Conservation (phyloP, 192 early-diverging fungal genomes). For the Coemansia sp. region DNA sequence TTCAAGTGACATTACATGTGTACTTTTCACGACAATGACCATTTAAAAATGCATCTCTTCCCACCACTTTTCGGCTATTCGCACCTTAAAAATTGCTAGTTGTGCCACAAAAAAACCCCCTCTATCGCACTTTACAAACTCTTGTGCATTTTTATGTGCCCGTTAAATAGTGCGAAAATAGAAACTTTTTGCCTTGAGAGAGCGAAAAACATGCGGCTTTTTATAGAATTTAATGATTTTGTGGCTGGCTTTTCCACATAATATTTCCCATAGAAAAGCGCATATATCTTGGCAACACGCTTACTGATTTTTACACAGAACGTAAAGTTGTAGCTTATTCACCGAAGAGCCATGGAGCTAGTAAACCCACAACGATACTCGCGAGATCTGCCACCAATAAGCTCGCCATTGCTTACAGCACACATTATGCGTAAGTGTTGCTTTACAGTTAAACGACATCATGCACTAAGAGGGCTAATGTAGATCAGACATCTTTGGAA, state of each 20-base stretch:
- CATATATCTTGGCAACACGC: not conserved
- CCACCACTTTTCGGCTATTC: no score
- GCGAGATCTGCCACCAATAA: conserved; percentile 42
- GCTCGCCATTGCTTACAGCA: conserved; percentile 24
- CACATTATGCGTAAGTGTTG: conserved; percentile 31
- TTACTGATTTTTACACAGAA: not conserved
- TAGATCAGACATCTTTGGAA: conserved; percentile 31
- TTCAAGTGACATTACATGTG: no score
- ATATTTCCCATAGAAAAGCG: conserved; percentile 4
- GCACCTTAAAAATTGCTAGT: no score
- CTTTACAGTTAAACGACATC: not conserved
- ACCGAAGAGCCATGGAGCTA: conserved; percentile 35
- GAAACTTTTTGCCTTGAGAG: no score
- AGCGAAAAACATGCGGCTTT: not conserved
- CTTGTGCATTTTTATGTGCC: no score
- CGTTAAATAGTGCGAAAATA: no score
- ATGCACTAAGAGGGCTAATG: not conserved
- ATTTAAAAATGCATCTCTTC: no score
- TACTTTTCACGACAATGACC: no score
- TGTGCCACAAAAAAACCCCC: no score
- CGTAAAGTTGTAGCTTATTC: conserved; percentile 38
- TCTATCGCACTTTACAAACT: no score
- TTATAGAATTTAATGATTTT: not conserved
- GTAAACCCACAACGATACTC: conserved; percentile 28
- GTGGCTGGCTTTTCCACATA: not conserved